phyloP scores from a whole-genome alignment of 2,329 filamentous ascomycete genomes.

The Colletotrichum tanaceti region DNA sequence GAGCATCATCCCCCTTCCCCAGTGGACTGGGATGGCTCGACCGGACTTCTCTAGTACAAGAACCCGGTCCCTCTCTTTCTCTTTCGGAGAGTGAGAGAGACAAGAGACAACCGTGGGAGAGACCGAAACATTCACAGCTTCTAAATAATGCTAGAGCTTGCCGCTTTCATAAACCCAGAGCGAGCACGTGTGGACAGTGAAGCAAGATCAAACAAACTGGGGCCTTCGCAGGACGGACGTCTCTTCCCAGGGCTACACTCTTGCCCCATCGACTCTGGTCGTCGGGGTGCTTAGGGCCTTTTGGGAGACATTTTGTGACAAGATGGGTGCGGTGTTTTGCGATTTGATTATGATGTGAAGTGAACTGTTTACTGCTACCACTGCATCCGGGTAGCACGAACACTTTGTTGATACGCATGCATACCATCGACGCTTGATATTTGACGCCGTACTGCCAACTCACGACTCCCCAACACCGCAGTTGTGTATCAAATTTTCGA shows the following conservation, averaged over 20 bases:
- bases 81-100: too few relatives aligned
- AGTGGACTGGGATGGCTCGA: not conserved
- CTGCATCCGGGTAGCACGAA: not conserved
- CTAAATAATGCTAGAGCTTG: slow-evolving; percentile 75
- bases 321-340: slow-evolving; percentile 37
- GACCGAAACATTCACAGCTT: slow-evolving; percentile 55
- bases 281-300: slow-evolving; percentile 45
- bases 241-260: slow-evolving; percentile 41
- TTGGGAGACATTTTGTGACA: slow-evolving; percentile 42
- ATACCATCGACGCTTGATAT: not conserved
- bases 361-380: too few relatives aligned
- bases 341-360: not conserved
- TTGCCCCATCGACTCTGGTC: slow-evolving; percentile 40
- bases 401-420: too few relatives aligned
- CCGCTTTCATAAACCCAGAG: slow-evolving; percentile 64
- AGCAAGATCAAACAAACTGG: slow-evolving; percentile 65
- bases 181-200: slow-evolving; percentile 77
- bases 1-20: not conserved
- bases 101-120: too few relatives aligned
- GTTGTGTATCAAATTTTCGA: slow-evolving; percentile 48
- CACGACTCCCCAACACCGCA: not conserved
- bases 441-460: not conserved
- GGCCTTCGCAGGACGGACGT: slow-evolving; percentile 45
- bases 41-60: not conserved
- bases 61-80: too few relatives aligned